Evolutionary conservation across 441 rosid species (phyloP).

Genomic region (Dalechampia spathulata): DNA sequence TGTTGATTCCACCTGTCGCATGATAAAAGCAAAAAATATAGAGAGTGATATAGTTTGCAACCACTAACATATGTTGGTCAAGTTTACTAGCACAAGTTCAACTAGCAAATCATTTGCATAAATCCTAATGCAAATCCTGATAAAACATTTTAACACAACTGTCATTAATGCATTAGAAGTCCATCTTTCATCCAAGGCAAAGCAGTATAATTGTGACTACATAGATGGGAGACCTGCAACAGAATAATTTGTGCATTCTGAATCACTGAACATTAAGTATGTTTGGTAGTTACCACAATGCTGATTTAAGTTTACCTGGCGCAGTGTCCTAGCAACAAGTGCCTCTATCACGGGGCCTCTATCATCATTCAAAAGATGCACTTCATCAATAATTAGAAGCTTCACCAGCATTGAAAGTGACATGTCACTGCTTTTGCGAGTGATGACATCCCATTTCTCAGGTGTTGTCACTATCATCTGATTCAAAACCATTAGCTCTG

Average conservation of each 20-base stretch:
- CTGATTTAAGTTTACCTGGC: constrained; percentile 51
- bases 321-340: constrained; percentile 94
- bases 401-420: constrained; percentile 95
- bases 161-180: background rate
- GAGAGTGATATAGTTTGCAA: background rate
- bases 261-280: background rate
- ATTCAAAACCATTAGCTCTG: constrained; percentile 22
- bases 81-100: background rate
- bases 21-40: constrained; percentile 11
- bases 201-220: background rate
- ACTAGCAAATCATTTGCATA: background rate
- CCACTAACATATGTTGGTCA: background rate
- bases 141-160: background rate
- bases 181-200: background rate
- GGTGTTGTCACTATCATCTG: constrained; percentile 99
- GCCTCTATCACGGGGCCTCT: constrained; percentile 99
- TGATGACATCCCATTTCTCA: constrained; percentile 99
- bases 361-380: constrained; percentile 97
- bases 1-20: constrained; percentile 87
- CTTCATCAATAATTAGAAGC: constrained; percentile 96
- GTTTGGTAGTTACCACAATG: background rate
- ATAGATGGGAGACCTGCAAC: background rate
- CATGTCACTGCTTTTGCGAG: constrained; percentile 99
- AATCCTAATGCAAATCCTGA: background rate
- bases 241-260: background rate